Conservation (phyloP, 495 filamentous ascomycete genomes). For the Penicillium paradoxum region DNA sequence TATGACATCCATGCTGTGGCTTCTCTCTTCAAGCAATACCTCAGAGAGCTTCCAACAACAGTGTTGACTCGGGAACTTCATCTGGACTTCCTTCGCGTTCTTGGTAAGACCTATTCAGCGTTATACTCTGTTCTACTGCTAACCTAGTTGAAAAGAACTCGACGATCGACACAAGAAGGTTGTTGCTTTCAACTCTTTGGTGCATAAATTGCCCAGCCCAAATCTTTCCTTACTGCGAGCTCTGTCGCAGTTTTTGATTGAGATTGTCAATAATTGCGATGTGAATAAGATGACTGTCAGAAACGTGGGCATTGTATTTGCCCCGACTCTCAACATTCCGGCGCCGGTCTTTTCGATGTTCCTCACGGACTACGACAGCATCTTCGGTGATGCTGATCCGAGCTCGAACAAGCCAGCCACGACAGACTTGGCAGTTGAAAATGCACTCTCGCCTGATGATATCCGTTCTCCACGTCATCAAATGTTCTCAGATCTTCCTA, state of each 20-base stretch:
- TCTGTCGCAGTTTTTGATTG: slow-evolving; percentile 78
- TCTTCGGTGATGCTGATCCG: slow-evolving; percentile 60
- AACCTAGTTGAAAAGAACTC: slow-evolving; percentile 41
- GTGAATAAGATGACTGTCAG: slow-evolving; percentile 97
- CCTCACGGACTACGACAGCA: slow-evolving; percentile 79
- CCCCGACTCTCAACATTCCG: slow-evolving; percentile 96
- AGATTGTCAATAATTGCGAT: slow-evolving; percentile 82
- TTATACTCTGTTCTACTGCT: slow-evolving; percentile 9
- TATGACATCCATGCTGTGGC: slow-evolving; percentile 97
- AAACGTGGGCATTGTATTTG: slow-evolving; percentile 97
- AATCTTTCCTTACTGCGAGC: slow-evolving; percentile 78
- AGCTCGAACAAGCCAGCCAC: slow-evolving; percentile 15
- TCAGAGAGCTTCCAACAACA: slow-evolving; percentile 84
- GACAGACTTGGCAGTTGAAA: slow-evolving; percentile 44
- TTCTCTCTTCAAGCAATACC: slow-evolving; percentile 87
- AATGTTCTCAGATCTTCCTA: slow-evolving; percentile 66
- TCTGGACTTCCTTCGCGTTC: slow-evolving; percentile 79
- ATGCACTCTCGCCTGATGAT: slow-evolving; percentile 51
- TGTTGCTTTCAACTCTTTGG: slow-evolving; percentile 74
- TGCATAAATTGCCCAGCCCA: slow-evolving; percentile 72
- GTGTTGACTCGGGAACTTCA: slow-evolving; percentile 89
- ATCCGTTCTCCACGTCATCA: slow-evolving; percentile 62
- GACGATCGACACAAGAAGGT: slow-evolving; percentile 73
- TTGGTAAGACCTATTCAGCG: slow-evolving; percentile 52
- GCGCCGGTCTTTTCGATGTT: slow-evolving; percentile 92